Evolutionary conservation across 2,329 filamentous ascomycete species (phyloP).

Genomic region (Trichophyton simii): DNA sequence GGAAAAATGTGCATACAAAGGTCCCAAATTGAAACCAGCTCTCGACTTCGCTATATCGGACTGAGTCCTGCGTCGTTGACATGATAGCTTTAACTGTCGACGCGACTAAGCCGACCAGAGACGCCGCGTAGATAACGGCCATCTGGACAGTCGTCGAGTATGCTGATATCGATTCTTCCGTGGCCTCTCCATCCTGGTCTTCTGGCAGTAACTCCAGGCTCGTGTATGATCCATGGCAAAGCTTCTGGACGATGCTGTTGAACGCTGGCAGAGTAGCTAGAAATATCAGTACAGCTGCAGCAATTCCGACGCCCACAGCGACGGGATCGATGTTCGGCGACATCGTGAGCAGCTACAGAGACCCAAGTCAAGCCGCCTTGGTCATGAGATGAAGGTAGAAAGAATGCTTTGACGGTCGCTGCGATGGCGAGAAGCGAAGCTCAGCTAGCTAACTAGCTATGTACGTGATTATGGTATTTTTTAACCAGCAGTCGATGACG

Average conservation of each 20-base stretch:
- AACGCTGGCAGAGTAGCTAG: background rate
- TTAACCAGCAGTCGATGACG: background rate
- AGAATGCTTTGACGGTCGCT: too few relatives aligned
- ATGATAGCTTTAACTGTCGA: background rate
- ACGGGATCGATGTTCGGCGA: background rate
- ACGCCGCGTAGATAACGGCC: background rate
- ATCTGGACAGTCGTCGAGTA: slow-evolving; percentile 1
- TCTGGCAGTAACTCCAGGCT: background rate
- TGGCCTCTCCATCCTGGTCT: slow-evolving; percentile 4
- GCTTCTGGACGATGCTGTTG: background rate
- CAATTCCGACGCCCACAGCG: background rate
- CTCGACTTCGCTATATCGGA: background rate
- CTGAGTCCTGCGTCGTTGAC: background rate
- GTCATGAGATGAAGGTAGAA: background rate
- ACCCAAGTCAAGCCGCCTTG: background rate
- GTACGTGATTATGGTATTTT: too few relatives aligned
- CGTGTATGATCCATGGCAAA: background rate
- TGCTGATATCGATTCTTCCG: background rate
- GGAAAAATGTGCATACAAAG: background rate
- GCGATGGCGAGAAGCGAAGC: too few relatives aligned
- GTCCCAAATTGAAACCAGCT: slow-evolving; percentile 1
- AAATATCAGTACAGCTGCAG: background rate
- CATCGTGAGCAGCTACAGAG: background rate
- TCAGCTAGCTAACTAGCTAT: too few relatives aligned
- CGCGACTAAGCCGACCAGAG: background rate